Percentiles rank a stretch among this genome's conserved stretches.
Evolutionary conservation across 2,329 filamentous ascomycete genomes (phyloP).

Genomic region (Thielaviopsis populi): DNA sequence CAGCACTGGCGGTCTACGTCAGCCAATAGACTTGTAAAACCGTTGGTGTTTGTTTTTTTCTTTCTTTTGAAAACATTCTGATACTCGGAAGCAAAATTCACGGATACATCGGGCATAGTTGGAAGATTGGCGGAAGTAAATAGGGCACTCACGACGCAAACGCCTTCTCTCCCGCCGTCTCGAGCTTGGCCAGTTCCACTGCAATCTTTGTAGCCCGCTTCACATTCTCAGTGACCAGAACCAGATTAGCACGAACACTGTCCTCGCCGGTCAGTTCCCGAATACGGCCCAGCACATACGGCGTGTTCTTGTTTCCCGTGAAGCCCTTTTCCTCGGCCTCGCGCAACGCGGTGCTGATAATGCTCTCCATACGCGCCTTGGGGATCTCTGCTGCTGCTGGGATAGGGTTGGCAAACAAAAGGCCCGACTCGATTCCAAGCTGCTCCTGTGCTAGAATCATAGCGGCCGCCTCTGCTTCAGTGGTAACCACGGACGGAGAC

Average conservation of each 20-base stretch:
- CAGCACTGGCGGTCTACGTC: neutral
- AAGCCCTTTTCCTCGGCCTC: constrained; percentile 51
- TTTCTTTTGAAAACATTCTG: neutral
- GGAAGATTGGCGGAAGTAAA: neutral
- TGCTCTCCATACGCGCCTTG: constrained; percentile 51
- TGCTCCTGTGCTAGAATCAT: constrained; percentile 67
- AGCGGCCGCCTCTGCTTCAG: constrained; percentile 72
- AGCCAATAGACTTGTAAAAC: neutral
- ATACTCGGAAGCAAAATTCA: neutral
- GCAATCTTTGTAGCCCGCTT: constrained; percentile 40
- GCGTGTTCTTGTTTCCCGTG: constrained; percentile 65
- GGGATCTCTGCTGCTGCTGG: constrained; percentile 55
- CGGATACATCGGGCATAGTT: neutral
- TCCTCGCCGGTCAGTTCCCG: constrained; percentile 59
- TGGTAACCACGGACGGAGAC: constrained; percentile 60
- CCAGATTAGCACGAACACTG: constrained; percentile 60
- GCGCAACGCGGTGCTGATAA: constrained; percentile 52
- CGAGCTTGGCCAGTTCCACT: constrained; percentile 31
- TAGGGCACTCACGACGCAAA: constrained; percentile 8
- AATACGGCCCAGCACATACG: constrained; percentile 66
- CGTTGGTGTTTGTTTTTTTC: neutral
- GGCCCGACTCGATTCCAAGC: constrained; percentile 58
- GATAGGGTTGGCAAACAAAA: constrained; percentile 83
- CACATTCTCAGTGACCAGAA: constrained; percentile 40
- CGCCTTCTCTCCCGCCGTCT: constrained; percentile 7